phyloP scores from a whole-genome alignment of 2,329 filamentous ascomycete species.

The Helminthosporium solani region DNA sequence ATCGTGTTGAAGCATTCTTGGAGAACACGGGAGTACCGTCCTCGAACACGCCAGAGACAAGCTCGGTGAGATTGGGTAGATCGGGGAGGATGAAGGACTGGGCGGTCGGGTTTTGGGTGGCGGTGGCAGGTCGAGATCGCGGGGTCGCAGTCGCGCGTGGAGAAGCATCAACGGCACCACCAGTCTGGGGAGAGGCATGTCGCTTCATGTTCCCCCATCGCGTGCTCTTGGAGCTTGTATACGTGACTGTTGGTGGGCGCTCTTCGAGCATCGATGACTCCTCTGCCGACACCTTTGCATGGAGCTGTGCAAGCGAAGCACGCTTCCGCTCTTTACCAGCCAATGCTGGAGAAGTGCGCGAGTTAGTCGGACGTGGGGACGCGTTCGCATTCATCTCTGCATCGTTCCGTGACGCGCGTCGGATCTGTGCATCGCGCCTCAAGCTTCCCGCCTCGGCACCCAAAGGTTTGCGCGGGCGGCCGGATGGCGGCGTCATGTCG shows the following conservation, averaged over 20 bases:
- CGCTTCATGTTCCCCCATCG: constrained; percentile 53
- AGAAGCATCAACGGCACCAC: constrained; percentile 26
- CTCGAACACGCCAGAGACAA: constrained; percentile 60
- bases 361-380: constrained; percentile 42
- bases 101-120: constrained; percentile 52
- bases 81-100: constrained; percentile 64
- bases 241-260: constrained; percentile 47
- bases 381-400: constrained; percentile 36
- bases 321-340: constrained; percentile 41
- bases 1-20: constrained; percentile 52
- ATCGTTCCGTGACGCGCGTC: constrained; percentile 47
- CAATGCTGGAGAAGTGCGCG: constrained; percentile 37
- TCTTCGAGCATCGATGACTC: constrained; percentile 56
- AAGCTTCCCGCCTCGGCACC: constrained; percentile 39
- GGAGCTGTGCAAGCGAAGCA: constrained; percentile 57
- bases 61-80: constrained; percentile 61
- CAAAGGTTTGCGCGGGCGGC: constrained; percentile 38
- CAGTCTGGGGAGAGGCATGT: constrained; percentile 45
- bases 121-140: constrained; percentile 43
- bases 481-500: constrained; percentile 48
- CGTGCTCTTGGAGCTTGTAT: constrained; percentile 50
- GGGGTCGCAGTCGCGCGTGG: constrained; percentile 22
- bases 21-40: constrained; percentile 60
- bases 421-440: constrained; percentile 48
- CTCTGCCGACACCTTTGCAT: constrained; percentile 56